Evolutionary conservation across 495 filamentous ascomycete species (phyloP).

Genomic region (Cladorrhinum samala): DNA sequence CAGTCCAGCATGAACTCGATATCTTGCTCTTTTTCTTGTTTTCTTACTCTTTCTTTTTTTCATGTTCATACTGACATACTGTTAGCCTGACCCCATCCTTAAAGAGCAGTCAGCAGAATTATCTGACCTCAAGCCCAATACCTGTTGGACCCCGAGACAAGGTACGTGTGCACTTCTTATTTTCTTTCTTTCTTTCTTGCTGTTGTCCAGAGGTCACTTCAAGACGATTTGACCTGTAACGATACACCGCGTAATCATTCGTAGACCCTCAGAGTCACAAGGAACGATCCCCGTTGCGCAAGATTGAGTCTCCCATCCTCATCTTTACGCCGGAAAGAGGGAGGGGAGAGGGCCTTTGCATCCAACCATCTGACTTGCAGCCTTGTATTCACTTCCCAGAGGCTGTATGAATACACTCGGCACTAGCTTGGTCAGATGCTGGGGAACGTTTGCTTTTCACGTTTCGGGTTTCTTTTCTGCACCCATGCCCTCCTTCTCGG

Average conservation of each 20-base stretch:
- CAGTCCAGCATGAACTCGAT: neutral
- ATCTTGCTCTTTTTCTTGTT: neutral
- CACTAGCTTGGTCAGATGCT: neutral
- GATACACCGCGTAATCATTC: slow-evolving; percentile 11
- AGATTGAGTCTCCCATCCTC: neutral
- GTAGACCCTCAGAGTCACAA: neutral
- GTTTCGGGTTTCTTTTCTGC: neutral
- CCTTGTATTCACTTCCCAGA: neutral
- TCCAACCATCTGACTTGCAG: neutral
- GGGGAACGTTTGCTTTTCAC: slow-evolving; percentile 6
- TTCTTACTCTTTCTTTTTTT: neutral
- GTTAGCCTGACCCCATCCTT: neutral
- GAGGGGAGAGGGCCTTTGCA: neutral
- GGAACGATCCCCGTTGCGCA: neutral
- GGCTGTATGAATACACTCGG: neutral
- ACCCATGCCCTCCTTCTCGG: slow-evolving; percentile 11
- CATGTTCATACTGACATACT: slow-evolving; percentile 2
- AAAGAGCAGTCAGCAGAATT: neutral
- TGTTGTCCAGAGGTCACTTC: slow-evolving; percentile 7
- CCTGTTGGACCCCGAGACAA: slow-evolving; percentile 7
- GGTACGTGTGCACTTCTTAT: slow-evolving; percentile 20
- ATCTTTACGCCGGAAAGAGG: neutral
- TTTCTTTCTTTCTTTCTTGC: slow-evolving; percentile 10
- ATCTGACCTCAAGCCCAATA: slow-evolving; percentile 2
- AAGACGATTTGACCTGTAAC: slow-evolving; percentile 16